These are phyloP conservation scores for Dalbergia oliveri DNA, from an alignment of 306 rosid genomes.

Conservation along the genomic window DNA sequence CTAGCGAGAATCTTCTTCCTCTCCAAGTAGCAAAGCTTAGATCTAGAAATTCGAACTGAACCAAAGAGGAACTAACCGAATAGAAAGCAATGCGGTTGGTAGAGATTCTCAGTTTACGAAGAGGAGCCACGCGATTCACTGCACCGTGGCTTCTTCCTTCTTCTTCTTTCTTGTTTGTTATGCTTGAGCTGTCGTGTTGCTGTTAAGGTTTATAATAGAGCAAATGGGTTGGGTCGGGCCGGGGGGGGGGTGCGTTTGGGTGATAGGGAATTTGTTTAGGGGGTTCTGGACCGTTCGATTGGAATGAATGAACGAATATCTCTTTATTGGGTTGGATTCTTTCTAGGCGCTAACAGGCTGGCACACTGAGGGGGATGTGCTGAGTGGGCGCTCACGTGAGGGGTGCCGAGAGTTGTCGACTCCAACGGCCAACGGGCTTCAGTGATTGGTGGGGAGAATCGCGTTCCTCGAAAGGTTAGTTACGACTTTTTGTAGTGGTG, in stretches of 20 bases:
- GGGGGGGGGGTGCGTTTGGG: too few species aligned
- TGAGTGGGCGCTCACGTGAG: slow-evolving; percentile 17
- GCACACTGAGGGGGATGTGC: not conserved
- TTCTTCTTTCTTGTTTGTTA: not conserved
- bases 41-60: slow-evolving; percentile 50
- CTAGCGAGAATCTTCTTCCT: not conserved
- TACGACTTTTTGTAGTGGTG: not conserved
- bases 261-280: not conserved
- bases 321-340: slow-evolving; percentile 29
- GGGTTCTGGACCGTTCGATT: slow-evolving; percentile 46
- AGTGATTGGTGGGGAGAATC: not conserved
- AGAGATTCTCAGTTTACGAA: slow-evolving; percentile 2
- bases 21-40: slow-evolving; percentile 36
- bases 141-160: not conserved
- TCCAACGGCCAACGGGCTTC: not conserved
- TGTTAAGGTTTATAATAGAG: not conserved
- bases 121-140: slow-evolving; percentile 15
- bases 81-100: slow-evolving; percentile 40
- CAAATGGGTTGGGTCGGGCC: too few species aligned
- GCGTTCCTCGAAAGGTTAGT: not conserved
- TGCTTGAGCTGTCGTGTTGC: not conserved
- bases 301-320: not conserved
- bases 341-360: slow-evolving; percentile 51
- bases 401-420: not conserved
- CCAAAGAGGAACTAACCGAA: slow-evolving; percentile 38